Evolutionary conservation across 805 yeast genomes (phyloP), one percentile per base, ranked within the genome.

Genomic region (Grigorovia transvaalensis): DNA sequence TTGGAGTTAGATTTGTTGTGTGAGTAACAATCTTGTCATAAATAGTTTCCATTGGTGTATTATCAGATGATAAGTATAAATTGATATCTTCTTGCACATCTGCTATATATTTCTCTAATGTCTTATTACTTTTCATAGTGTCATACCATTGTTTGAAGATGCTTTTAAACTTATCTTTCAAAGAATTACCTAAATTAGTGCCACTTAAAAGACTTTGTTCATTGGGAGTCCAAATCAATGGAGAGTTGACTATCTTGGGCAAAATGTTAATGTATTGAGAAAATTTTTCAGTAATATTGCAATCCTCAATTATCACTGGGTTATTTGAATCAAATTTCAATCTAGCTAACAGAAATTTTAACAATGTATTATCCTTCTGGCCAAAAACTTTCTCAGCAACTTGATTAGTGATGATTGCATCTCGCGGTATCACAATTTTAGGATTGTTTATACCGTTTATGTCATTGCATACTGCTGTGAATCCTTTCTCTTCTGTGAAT

Each of bases 131-230:
- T 2, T n/a, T 51, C 9, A 54, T 20, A 30, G 51, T 30, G 2
- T 51, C 53, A 48, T 60, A 67, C 93, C 91, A 88, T 62, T 86
- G 95, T 42, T 78, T 75, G 4, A 79, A 70, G 48, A 85, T 63
- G n/a, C 63, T 57, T 1, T 63, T 58, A 43, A 79, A 63, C 51
- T 79, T 79, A 7, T 73, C 76, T 2, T 68, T 65, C 17, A 84
- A 59, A 0, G 88, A 78, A 27, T 75, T 75, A 2, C 81, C 82
- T 27, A 72, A 51, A 59, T 88, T 88, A 0, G 96, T 84, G 1
- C 86, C 85, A 23, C 73, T 69, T n/a, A 89, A 63, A 29, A 73
- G 61, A 23, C 67, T 61, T 53, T 76, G 69, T 48, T 85, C 90
- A 2, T 62, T 64, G 0, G 75, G 67, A 44, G 68, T 71, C 88